These are phyloP conservation scores for Athelia sp. DNA, from an alignment of 1,284 basidiomycete species.

Conservation along the genomic window DNA sequence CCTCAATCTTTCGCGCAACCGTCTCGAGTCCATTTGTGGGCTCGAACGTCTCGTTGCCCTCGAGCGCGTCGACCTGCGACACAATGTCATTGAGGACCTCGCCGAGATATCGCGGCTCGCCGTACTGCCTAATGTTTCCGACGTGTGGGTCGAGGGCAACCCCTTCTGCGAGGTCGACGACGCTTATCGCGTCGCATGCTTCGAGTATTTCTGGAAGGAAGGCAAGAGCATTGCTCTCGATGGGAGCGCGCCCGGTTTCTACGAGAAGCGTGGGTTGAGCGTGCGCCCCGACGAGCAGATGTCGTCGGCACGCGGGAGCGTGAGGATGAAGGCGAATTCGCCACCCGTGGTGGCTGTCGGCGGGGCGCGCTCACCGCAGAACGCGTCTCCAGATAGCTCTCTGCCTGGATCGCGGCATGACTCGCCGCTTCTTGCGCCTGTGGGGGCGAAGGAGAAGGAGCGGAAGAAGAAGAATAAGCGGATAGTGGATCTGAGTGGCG, in stretches of 20 bases:
- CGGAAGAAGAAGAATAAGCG: conserved; percentile 60
- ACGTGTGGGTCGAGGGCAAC: conserved; percentile 81
- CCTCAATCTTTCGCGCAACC: conserved; percentile 80
- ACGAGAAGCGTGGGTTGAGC: conserved; percentile 65
- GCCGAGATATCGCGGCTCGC: conserved; percentile 86
- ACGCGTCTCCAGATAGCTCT: conserved; percentile 13
- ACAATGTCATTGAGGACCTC: conserved; percentile 78
- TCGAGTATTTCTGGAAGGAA: conserved; percentile 81
- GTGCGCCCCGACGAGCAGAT: conserved; percentile 45
- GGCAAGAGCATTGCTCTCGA: conserved; percentile 71
- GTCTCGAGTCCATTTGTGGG: conserved; percentile 90
- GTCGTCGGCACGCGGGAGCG: conserved; percentile 40
- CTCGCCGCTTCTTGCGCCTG: conserved; percentile 36
- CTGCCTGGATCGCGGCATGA: conserved; percentile 33
- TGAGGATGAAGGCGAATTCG: conserved; percentile 39
- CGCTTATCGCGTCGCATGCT: conserved; percentile 72
- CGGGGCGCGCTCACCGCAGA: conserved; percentile 22
- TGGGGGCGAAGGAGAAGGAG: conserved; percentile 34
- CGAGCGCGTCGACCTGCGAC: conserved; percentile 82
- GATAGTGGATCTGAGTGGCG: conserved; percentile 63
- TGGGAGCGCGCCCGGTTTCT: conserved; percentile 68
- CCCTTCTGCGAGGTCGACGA: conserved; percentile 71
- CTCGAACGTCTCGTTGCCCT: conserved; percentile 84
- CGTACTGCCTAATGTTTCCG: conserved; percentile 68
- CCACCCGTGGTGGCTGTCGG: conserved; percentile 59